A percentile compares a stretch with the other conserved stretches of the same genome.
Conservation (phyloP, 495 filamentous ascomycete species). For the Amniculicola lignicola region DNA sequence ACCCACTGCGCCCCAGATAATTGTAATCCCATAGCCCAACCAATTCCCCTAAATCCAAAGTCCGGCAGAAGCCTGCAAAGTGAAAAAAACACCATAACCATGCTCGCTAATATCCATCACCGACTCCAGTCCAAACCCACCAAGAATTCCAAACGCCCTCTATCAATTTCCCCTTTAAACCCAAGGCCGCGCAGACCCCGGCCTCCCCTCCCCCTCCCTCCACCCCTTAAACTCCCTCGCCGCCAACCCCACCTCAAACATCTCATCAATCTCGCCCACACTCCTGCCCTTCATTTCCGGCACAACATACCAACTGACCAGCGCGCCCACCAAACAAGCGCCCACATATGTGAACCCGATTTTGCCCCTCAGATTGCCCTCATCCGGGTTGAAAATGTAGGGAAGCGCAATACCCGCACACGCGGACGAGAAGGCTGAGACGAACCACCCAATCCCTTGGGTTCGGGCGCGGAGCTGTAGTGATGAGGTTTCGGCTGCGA, state of each 20-base stretch:
- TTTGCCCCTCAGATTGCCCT: constrained; percentile 22
- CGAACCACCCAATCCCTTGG: constrained; percentile 25
- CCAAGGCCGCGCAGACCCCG: background rate
- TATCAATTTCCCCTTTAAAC: too few relatives aligned
- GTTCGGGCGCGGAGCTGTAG: constrained; percentile 26
- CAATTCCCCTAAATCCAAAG: too few relatives aligned
- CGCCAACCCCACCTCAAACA: constrained; percentile 21
- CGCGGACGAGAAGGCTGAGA: constrained; percentile 1
- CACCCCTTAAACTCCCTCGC: constrained; percentile 15
- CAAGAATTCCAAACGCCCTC: too few relatives aligned
- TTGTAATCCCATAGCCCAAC: too few relatives aligned
- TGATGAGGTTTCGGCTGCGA: constrained; percentile 22
- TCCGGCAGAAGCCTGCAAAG: too few relatives aligned
- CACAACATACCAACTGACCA: constrained; percentile 12
- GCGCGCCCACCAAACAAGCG: constrained; percentile 1
- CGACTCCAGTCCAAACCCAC: background rate
- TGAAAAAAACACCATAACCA: too few relatives aligned
- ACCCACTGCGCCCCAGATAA: too few relatives aligned
- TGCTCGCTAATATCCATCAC: too few relatives aligned
- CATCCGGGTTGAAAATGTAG: constrained; percentile 30
- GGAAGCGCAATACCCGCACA: constrained; percentile 18
- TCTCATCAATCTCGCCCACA: constrained; percentile 20
- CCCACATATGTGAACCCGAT: constrained; percentile 23
- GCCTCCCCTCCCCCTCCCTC: background rate
- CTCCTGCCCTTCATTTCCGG: constrained; percentile 28